Percentiles rank a stretch among this genome's conserved stretches.
phyloP scores from a whole-genome alignment of 176 grass and related monocot genomes.

The Olyra latifolia region DNA sequence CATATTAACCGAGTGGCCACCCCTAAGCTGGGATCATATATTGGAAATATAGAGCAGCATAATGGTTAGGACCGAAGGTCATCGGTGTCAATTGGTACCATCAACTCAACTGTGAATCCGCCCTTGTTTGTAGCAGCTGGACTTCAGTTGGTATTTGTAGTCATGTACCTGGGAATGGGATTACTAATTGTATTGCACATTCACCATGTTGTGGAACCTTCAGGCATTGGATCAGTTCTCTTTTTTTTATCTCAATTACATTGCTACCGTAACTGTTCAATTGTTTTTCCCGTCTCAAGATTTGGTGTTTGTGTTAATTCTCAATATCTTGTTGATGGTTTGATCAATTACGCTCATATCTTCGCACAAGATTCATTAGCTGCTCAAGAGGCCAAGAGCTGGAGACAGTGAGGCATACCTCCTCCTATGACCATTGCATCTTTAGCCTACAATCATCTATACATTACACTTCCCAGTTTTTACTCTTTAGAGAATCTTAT shows the following conservation, averaged over 20 bases:
- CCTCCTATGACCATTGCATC: background rate
- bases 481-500: background rate
- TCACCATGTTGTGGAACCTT: background rate
- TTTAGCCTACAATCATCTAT: background rate
- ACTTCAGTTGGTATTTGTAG: too few relatives aligned
- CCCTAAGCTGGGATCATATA: too few relatives aligned
- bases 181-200: too few relatives aligned
- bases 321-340: background rate
- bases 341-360: background rate
- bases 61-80: too few relatives aligned
- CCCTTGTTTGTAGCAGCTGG: too few relatives aligned
- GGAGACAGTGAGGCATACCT: background rate
- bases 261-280: background rate
- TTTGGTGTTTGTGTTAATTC: background rate
- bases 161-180: too few relatives aligned
- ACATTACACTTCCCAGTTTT: background rate
- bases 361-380: background rate
- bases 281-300: background rate
- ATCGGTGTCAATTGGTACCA: too few relatives aligned
- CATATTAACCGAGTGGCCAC: too few relatives aligned
- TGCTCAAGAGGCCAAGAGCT: background rate
- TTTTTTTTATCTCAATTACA: background rate
- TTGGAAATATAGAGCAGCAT: too few relatives aligned
- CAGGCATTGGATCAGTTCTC: background rate
- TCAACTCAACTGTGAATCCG: too few relatives aligned